phyloP scores from a whole-genome alignment of 1,139 yeast species.

The Ogataea hybrid region DNA sequence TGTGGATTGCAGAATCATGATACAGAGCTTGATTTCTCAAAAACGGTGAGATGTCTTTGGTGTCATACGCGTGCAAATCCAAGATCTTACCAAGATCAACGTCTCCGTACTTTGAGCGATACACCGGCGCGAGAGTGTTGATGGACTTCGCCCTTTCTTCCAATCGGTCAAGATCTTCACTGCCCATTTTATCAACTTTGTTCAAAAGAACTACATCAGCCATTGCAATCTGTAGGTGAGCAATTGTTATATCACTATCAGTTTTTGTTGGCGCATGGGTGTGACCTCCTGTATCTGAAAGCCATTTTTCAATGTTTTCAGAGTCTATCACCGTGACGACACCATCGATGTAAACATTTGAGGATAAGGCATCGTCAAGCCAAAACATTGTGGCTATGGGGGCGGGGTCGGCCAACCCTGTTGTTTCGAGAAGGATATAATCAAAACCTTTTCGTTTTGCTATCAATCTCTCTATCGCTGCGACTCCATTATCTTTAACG shows the following conservation, averaged over 20 bases:
- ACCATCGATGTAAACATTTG: conserved; percentile 88
- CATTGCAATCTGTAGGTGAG: conserved; percentile 84
- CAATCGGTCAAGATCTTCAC: conserved; percentile 29
- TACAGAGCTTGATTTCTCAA: conserved; percentile 21
- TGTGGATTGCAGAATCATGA: conserved; percentile 61
- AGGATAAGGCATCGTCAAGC: conserved; percentile 86
- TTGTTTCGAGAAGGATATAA: conserved; percentile 86
- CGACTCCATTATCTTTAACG: conserved; percentile 90
- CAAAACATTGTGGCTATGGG: conserved; percentile 97
- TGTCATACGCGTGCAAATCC: conserved; percentile 77
- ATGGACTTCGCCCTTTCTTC: conserved; percentile 48
- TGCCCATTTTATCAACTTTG: conserved; percentile 59
- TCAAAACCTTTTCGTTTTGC: conserved; percentile 70
- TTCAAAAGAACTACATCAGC: conserved; percentile 82
- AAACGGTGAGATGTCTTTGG: conserved; percentile 22
- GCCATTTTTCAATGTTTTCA: conserved; percentile 60
- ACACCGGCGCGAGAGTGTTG: conserved; percentile 66
- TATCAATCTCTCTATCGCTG: conserved; percentile 87
- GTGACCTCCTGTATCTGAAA: conserved; percentile 73
- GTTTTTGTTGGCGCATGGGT: conserved; percentile 47
- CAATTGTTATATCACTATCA: conserved; percentile 55
- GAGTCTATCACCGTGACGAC: conserved; percentile 90
- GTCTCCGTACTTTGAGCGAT: conserved; percentile 70
- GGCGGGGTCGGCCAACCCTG: conserved; percentile 98
- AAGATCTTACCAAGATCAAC: conserved; percentile 61